Evolutionary conservation across 352 stramenopile species (phyloP), one percentile per base, ranked within the genome.

Genomic region (Phytophthora parvispora): DNA sequence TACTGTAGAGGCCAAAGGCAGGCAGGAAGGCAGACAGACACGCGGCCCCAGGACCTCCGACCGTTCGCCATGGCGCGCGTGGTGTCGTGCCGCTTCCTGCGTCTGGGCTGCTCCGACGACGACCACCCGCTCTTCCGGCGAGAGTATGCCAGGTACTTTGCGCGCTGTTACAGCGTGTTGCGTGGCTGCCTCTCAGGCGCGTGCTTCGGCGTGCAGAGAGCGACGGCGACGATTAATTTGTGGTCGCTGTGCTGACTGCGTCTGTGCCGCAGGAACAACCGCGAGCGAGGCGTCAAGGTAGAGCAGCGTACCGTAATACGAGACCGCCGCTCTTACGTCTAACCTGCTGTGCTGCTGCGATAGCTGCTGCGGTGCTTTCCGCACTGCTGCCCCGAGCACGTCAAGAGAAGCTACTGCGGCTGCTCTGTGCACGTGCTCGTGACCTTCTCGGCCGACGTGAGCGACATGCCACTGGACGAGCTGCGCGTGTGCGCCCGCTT

Each of bases 321-420:
- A n/a, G n/a, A n/a, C 15, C 15, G 13, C 36, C 36, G 7, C 36
- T 43, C 36, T 43, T 7, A n/a, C 36, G 15, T 43, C 36, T 43
- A 43, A 43, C 36, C 36, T 20, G 15, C 2, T 43, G 10, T n/a
- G 34, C 20, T 18, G 20, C 36, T 20, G 15, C 4, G 8, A 10
- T 55, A 69, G 51, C 43, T 69, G 10, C 34, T 60, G 28, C 50
- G 74, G 1, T 83, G 75, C 45, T 83, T 83, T 47, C 75, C 75
- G 6, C 75, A 83, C 61, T 83, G 75, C 38, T 83, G 75, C 28
- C 75, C 71, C 1, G 57, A 65, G 5, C 75, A 83, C 52, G 50
- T 62, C 7, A 34, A 22, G 28, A 60, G 75, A 9, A 74, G 67
- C 52, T 83, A 83, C 55, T 83, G 75, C 48, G 75, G 75, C 27